Evolutionary conservation across 2,329 filamentous ascomycete genomes (phyloP).

Genomic region (Metarhizium robertsii): DNA sequence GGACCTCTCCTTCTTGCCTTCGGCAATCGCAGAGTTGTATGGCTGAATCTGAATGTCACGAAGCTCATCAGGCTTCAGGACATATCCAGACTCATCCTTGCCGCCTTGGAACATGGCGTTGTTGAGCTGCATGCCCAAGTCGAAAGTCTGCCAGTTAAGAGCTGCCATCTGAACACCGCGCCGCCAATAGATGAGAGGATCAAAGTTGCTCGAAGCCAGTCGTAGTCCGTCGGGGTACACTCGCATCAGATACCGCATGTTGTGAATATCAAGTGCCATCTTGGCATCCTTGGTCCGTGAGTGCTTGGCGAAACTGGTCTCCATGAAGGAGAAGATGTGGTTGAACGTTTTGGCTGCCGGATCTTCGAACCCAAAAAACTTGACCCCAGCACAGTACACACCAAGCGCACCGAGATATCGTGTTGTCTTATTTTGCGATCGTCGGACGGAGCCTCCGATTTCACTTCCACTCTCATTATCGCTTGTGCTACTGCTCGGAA

Average conservation of each 20-base stretch:
- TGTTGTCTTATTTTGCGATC: constrained; percentile 74
- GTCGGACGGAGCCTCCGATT: constrained; percentile 40
- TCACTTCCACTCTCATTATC: constrained; percentile 67
- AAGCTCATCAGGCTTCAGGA: constrained; percentile 82
- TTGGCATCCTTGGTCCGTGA: constrained; percentile 69
- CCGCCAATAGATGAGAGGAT: constrained; percentile 88
- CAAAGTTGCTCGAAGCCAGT: constrained; percentile 85
- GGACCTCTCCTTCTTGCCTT: constrained; percentile 66
- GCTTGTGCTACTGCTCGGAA: constrained; percentile 56
- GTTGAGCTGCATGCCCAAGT: constrained; percentile 91
- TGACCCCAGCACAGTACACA: constrained; percentile 65
- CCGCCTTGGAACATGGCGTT: constrained; percentile 95
- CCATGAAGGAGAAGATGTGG: constrained; percentile 92
- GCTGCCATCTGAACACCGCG: constrained; percentile 96
- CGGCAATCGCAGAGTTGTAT: constrained; percentile 37
- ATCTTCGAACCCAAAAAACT: constrained; percentile 72
- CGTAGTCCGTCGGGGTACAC: constrained; percentile 83
- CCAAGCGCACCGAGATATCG: constrained; percentile 76
- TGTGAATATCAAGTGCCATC: constrained; percentile 75
- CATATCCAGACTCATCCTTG: constrained; percentile 79
- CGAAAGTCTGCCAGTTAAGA: constrained; percentile 97
- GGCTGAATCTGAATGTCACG: constrained; percentile 58
- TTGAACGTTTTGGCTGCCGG: constrained; percentile 79
- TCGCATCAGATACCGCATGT: constrained; percentile 83
- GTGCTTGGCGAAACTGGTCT: constrained; percentile 76